Base-by-base conservation (phyloP, 768 basidiomycete genomes). In the Boletus pseudo-olivaceus region DNA sequence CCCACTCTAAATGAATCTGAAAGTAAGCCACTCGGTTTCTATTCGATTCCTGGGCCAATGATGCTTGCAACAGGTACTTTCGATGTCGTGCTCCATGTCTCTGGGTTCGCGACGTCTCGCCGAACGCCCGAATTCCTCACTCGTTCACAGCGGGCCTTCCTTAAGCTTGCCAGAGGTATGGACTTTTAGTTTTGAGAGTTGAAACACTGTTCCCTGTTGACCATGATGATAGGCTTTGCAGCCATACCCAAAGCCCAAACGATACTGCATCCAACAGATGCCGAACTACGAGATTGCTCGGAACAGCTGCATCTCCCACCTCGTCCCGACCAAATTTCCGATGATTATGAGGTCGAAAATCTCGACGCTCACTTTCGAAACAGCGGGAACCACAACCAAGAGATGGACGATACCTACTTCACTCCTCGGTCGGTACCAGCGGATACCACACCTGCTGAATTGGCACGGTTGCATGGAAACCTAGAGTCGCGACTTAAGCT, bases 151-250 rank as follows among this genome's bases (percentile, higher is more conserved):
- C 78, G 81, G 14, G 82, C 89, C 1, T 88, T 95, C 60, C 75
- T 93, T 37, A 78, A 78, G 12, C 67, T 94, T 33, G 93, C 93
- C 10, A 90, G 86, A 78, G 77, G 92, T 91, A 60, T 52, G 61
- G 27, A 11, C 17, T 29, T 37, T 38, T 39, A 49, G 30, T 49
- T 26, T 42, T 26, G 29, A 14, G 4, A 7, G n/a, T 43, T 9
- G 37, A 58, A 20, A 17, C 33, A 19, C 10, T 20, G 45, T 40
- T 42, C 45, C 41, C 14, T n/a, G 35, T 51, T 60, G 40, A 57
- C 43, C 41, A 34, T 35, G 15, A 29, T 34, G 35, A 14, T 53
- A 92, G 90, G 83, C 10, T 90, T 88, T 64, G 91, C 87, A 27
- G 76, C 83, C 3, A 69, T 93, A 7, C 88, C 90, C 6, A 90